phyloP scores from a whole-genome alignment of 306 rosid genomes.

The Comarum palustre region DNA sequence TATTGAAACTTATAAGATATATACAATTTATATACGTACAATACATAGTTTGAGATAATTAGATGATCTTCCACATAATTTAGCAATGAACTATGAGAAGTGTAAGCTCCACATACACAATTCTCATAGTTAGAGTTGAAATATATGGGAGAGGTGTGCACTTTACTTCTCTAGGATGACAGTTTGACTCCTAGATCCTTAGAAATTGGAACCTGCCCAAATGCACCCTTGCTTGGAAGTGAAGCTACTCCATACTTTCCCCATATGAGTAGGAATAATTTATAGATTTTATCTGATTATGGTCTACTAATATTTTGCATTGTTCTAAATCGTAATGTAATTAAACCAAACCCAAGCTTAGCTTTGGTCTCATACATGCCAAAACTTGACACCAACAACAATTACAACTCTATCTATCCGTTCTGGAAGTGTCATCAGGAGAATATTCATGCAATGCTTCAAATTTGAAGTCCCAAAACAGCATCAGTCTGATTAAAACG shows the following conservation, averaged over 20 bases:
- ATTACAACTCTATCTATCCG: background rate
- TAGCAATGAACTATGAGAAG: too few species aligned
- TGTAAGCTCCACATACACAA: too few species aligned
- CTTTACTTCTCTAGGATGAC: background rate
- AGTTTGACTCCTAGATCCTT: background rate
- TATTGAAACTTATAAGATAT: background rate
- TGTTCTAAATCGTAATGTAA: background rate
- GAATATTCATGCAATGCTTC: background rate
- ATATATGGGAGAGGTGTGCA: background rate
- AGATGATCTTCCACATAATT: too few species aligned
- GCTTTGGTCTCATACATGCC: background rate
- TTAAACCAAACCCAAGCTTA: background rate
- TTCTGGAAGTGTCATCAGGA: background rate
- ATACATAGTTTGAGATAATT: too few species aligned
- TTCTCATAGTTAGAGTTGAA: too few species aligned
- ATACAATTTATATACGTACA: too few species aligned
- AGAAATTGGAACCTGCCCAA: background rate
- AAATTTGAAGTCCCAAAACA: background rate
- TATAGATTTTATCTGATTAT: background rate
- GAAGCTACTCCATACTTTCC: background rate
- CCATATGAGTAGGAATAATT: background rate
- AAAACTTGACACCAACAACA: background rate
- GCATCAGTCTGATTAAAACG: background rate
- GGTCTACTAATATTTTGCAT: background rate
- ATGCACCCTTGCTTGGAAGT: background rate